Percentiles rank a stretch among this genome's conserved stretches.
Evolutionary conservation across 768 basidiomycete genomes (phyloP).

Genomic region (Xerocomellus chrysenteron): DNA sequence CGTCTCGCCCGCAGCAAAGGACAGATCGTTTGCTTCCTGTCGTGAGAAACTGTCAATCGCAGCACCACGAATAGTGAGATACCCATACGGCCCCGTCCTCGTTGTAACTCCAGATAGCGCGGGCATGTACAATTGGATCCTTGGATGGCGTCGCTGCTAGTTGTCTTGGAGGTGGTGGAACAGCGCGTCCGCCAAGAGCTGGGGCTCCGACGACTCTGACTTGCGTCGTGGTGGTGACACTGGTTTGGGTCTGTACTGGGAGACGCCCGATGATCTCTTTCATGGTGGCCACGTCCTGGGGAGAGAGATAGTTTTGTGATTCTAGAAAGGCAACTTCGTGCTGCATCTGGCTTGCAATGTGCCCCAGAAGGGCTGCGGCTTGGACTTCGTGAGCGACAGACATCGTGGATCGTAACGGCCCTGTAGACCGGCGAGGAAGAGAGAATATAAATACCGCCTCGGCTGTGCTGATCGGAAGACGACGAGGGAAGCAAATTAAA

Average conservation of each 20-base stretch:
- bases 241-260: slow-evolving; percentile 23
- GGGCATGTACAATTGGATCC: slow-evolving; percentile 35
- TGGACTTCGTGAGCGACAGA: slow-evolving; percentile 25
- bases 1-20: slow-evolving; percentile 72
- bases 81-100: slow-evolving; percentile 50
- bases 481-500: neutral
- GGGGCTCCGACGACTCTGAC: slow-evolving; percentile 7
- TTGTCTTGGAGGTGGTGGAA: slow-evolving; percentile 19
- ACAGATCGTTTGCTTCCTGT: slow-evolving; percentile 80
- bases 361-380: slow-evolving; percentile 51
- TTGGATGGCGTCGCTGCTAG: slow-evolving; percentile 2
- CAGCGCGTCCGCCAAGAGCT: slow-evolving; percentile 2
- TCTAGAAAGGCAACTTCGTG: slow-evolving; percentile 58
- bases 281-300: slow-evolving; percentile 43
- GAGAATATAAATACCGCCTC: slow-evolving; percentile 9
- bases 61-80: neutral
- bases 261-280: slow-evolving; percentile 50
- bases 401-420: slow-evolving; percentile 12
- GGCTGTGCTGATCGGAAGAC: slow-evolving; percentile 10
- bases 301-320: slow-evolving; percentile 51
- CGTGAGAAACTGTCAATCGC: slow-evolving; percentile 3
- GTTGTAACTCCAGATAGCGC: slow-evolving; percentile 68
- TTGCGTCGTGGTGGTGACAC: slow-evolving; percentile 12
- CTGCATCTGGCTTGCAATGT: slow-evolving; percentile 57
- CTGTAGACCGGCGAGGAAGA: no score